These are phyloP conservation scores for Stylosanthes scabra DNA, from an alignment of 331 rosid genomes.

Conservation along the genomic window DNA sequence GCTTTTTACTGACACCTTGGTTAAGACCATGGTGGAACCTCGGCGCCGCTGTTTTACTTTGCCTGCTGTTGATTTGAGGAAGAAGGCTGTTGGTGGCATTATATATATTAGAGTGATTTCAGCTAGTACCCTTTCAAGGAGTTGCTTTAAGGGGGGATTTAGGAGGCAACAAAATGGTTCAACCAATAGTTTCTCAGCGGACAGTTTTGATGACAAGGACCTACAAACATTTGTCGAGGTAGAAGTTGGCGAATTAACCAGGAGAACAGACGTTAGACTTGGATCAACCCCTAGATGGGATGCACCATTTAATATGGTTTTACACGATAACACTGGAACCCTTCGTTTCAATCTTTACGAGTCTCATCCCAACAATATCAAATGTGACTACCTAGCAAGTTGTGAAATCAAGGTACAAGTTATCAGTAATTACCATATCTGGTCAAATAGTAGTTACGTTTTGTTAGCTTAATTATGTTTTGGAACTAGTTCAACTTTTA, in stretches of 20 bases:
- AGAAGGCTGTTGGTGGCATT: slow-evolving; percentile 86
- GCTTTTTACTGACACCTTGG: slow-evolving; percentile 74
- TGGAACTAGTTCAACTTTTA: background rate
- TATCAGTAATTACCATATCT: slow-evolving; percentile 11
- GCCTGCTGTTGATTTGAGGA: slow-evolving; percentile 81
- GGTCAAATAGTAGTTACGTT: background rate
- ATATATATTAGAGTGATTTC: slow-evolving; percentile 81
- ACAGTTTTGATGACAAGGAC: slow-evolving; percentile 59
- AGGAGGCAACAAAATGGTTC: slow-evolving; percentile 58
- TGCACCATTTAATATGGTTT: slow-evolving; percentile 91
- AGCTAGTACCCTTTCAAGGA: slow-evolving; percentile 73
- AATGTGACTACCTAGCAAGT: slow-evolving; percentile 81
- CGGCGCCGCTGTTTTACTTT: slow-evolving; percentile 86
- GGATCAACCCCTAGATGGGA: slow-evolving; percentile 93
- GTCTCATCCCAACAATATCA: slow-evolving; percentile 66
- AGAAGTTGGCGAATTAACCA: slow-evolving; percentile 79
- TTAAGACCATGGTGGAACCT: slow-evolving; percentile 97
- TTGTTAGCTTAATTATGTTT: background rate
- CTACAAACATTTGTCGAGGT: slow-evolving; percentile 91
- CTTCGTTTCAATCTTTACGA: slow-evolving; percentile 83
- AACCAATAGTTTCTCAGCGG: slow-evolving; percentile 59
- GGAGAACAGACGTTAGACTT: slow-evolving; percentile 70
- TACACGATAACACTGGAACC: slow-evolving; percentile 78
- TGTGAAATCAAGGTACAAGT: slow-evolving; percentile 90
- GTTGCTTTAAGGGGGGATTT: slow-evolving; percentile 61